Evolutionary conservation across 2,329 filamentous ascomycete species (phyloP).

Genomic region (Podosphaera leucotricha): DNA sequence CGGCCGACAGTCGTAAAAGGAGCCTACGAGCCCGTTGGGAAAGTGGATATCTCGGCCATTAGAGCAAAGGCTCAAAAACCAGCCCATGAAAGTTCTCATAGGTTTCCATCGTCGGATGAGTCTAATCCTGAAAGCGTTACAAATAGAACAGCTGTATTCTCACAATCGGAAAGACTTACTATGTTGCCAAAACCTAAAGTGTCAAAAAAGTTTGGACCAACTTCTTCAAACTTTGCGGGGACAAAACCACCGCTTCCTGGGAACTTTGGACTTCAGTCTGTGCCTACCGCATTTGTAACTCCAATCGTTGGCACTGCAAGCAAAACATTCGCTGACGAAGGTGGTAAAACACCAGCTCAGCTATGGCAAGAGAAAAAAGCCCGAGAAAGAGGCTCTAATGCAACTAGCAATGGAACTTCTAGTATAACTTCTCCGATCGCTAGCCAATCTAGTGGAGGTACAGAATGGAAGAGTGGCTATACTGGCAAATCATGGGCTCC

Average conservation of each 20-base stretch:
- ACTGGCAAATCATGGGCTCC: slow-evolving; percentile 73
- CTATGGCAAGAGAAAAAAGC: slow-evolving; percentile 97
- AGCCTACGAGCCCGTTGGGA: slow-evolving; percentile 81
- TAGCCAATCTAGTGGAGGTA: slow-evolving; percentile 46
- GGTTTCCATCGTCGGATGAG: slow-evolving; percentile 17
- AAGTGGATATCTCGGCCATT: slow-evolving; percentile 92
- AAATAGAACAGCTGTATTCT: slow-evolving; percentile 57
- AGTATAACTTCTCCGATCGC: slow-evolving; percentile 29
- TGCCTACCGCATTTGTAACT: slow-evolving; percentile 27
- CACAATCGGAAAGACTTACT: slow-evolving; percentile 55
- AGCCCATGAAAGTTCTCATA: slow-evolving; percentile 19
- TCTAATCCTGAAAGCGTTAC: slow-evolving; percentile 31
- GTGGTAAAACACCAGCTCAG: slow-evolving; percentile 89
- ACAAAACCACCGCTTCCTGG: slow-evolving; percentile 73
- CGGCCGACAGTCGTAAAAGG: slow-evolving; percentile 72
- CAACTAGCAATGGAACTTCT: slow-evolving; percentile 23
- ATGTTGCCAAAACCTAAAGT: slow-evolving; percentile 87
- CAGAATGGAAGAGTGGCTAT: slow-evolving; percentile 80
- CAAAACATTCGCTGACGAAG: slow-evolving; percentile 81
- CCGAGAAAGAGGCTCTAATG: slow-evolving; percentile 39
- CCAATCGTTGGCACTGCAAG: slow-evolving; percentile 56
- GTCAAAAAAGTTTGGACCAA: slow-evolving; percentile 61
- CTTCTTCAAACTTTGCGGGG: slow-evolving; percentile 48
- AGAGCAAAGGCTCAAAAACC: slow-evolving; percentile 57
- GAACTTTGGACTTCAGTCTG: slow-evolving; percentile 38